Percentiles rank a stretch among this genome's conserved stretches.
These are phyloP conservation scores for Colletotrichum incanum DNA, from an alignment of 2,329 filamentous ascomycete genomes.

Conservation along the genomic window DNA sequence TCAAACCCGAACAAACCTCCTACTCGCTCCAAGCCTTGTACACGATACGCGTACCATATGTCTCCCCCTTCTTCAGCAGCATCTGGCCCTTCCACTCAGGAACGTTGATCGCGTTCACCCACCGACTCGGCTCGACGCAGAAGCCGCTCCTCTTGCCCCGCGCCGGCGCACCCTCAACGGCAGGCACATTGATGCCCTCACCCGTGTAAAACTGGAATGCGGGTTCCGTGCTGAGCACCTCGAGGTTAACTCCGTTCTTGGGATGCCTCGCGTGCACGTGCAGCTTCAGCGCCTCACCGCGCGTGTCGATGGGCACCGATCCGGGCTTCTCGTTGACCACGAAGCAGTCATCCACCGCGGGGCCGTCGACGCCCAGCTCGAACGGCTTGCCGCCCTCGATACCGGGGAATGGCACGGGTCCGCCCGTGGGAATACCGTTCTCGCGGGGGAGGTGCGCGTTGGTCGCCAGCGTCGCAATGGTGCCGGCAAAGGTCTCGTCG, in stretches of 20 bases:
- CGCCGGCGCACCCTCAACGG: conserved; percentile 72
- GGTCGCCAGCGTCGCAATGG: conserved; percentile 77
- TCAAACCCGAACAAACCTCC: not conserved
- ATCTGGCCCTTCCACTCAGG: conserved; percentile 85
- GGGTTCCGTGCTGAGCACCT: conserved; percentile 92
- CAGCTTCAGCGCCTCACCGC: conserved; percentile 72
- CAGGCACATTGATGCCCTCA: conserved; percentile 84
- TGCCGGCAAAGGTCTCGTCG: conserved; percentile 68
- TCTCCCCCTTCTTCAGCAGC: conserved; percentile 86
- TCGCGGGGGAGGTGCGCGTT: conserved; percentile 82
- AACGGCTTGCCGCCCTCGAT: conserved; percentile 79
- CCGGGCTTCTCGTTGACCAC: conserved; percentile 77
- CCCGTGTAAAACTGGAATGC: conserved; percentile 98
- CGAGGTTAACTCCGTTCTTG: conserved; percentile 82
- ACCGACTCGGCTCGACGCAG: conserved; percentile 93
- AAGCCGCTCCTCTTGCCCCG: conserved; percentile 82
- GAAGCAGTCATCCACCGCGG: conserved; percentile 93
- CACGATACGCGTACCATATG: conserved; percentile 85
- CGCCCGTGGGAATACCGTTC: conserved; percentile 81
- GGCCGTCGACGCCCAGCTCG: conserved; percentile 78
- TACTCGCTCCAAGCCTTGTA: conserved; percentile 88
- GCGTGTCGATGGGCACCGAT: conserved; percentile 77
- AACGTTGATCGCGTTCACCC: conserved; percentile 89
- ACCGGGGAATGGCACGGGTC: conserved; percentile 75
- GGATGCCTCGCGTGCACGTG: conserved; percentile 83